phyloP scores from a whole-genome alignment of 2,329 filamentous ascomycete genomes.

The Fusarium domesticum region DNA sequence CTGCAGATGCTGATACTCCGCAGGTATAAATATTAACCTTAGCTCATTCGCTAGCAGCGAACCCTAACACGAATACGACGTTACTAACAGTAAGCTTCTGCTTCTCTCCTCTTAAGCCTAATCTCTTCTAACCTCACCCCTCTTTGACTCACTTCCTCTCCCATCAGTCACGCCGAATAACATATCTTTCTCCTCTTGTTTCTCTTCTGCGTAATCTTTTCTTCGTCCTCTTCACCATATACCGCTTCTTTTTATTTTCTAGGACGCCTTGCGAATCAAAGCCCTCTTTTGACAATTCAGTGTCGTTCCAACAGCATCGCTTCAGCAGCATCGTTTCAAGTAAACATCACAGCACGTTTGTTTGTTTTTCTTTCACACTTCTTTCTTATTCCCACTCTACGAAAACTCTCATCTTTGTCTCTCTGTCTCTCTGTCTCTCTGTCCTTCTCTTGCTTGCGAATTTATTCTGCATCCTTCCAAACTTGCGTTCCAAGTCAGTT shows the following conservation, averaged over 20 bases:
- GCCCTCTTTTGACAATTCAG: background rate
- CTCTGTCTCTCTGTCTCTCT: too few relatives aligned
- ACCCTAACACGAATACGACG: background rate
- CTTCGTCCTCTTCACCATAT: background rate
- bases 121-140: background rate
- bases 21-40: background rate
- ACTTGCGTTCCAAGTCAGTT: background rate
- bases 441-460: background rate
- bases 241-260: background rate
- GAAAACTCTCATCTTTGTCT: background rate
- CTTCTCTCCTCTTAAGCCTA: background rate
- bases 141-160: slow-evolving; percentile 2
- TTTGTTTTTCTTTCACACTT: background rate
- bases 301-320: background rate
- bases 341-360: background rate
- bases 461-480: background rate
- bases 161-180: slow-evolving; percentile 4
- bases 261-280: background rate
- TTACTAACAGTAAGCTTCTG: too few relatives aligned
- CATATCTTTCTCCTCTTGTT: background rate
- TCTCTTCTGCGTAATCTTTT: background rate
- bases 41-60: background rate
- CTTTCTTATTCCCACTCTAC: background rate
- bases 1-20: too few relatives aligned
- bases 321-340: background rate